Evolutionary conservation across 116 monocot species (phyloP), one percentile per base, ranked within the genome.

Genomic region (Dioscorea cayenensis): DNA sequence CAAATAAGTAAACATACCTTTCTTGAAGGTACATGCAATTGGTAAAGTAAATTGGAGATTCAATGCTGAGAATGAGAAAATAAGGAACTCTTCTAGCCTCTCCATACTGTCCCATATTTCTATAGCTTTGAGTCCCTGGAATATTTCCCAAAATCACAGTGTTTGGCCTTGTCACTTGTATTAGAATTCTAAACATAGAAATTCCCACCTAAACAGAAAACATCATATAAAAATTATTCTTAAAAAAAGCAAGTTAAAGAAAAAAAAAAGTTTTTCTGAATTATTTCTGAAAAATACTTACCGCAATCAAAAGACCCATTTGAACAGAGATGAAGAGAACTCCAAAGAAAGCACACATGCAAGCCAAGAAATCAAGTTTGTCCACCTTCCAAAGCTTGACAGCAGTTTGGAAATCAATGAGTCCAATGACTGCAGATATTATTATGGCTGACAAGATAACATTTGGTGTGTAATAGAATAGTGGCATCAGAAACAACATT

Each of bases 301-400:
- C 90, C 12, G 90, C 86, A 61, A 86, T 77, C 28, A 74, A 76
- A 17, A 90, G 90, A 64, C 90, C 90, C 36, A 79, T 83, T 69
- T 83, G 79, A 14, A 90, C 90, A 1, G 90, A 90, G 71, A 90
- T 64, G 79, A 86, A 79, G 73, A 90, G 90, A 49, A 90, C 90
- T 10, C 90, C 90, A 20, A 90, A 77, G 75, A 90, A 86, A 2
- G 90, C 90, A 49, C 77, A 71, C 19, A 84, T 18, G 71, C 85
- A 90, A 36, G 84, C 83, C 28, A 90, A 48, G 76, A 86, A 90
- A 62, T 90, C 86, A 48, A 90, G 73, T 66, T 90, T 90, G 73
- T 89, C 89, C 58, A 86, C 83, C 81, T 86, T 89, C 89, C 89
- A 89, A 32, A 89, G 68, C 20, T 59, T 66, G 17, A 71, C 2